phyloP scores from a whole-genome alignment of 306 rosid genomes.

The Sicyos edulis region DNA sequence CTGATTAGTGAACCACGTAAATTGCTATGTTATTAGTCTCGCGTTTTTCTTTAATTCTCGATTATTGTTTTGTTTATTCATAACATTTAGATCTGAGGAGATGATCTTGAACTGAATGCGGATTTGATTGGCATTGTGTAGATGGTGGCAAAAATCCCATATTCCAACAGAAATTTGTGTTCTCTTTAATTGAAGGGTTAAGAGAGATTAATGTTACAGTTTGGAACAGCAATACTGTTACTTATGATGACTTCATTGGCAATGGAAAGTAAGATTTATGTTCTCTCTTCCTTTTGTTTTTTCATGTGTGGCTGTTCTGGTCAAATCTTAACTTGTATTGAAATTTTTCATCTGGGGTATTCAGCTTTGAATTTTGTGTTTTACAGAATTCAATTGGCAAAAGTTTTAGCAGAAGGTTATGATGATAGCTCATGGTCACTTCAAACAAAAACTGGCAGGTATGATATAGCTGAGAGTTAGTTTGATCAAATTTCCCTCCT shows the following conservation, averaged over 20 bases:
- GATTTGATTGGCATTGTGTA: conserved; percentile 20
- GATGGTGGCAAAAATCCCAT: conserved; percentile 70
- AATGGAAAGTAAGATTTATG: conserved; percentile 48
- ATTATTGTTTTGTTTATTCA: too few species aligned
- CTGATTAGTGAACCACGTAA: too few species aligned
- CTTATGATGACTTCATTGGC: conserved; percentile 74
- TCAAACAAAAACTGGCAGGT: too few species aligned
- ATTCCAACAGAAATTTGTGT: conserved; percentile 68
- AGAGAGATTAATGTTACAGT: conserved; percentile 57
- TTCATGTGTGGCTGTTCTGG: not conserved
- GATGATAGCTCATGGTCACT: too few species aligned
- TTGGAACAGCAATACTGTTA: conserved; percentile 80
- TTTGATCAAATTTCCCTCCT: not conserved
- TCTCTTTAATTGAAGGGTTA: conserved; percentile 72
- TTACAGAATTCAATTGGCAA: conserved; percentile 56
- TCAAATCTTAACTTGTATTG: conserved; percentile 5
- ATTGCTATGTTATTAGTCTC: too few species aligned
- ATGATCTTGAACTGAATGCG: conserved; percentile 10
- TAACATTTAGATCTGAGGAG: too few species aligned
- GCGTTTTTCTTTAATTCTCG: too few species aligned
- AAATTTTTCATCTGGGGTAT: conserved; percentile 6
- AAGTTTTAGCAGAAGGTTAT: too few species aligned
- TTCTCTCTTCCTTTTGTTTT: not conserved
- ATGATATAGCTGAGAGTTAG: not conserved
- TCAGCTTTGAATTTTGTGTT: conserved; percentile 17